phyloP scores from a whole-genome alignment of 805 yeast species.

The Candida railenensis region DNA sequence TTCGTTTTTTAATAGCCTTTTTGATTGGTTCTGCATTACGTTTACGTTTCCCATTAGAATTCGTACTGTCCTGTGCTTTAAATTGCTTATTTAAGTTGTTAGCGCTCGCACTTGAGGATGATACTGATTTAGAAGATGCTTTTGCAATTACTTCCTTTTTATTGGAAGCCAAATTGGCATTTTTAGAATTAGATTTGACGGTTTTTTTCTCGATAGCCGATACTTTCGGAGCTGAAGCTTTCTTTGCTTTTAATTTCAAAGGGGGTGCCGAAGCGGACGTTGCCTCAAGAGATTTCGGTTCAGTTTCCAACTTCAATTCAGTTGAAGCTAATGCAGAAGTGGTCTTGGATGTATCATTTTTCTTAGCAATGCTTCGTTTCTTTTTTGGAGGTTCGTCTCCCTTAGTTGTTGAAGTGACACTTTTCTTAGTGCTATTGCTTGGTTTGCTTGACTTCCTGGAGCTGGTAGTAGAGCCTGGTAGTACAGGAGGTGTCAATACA shows the following conservation, averaged over 20 bases:
- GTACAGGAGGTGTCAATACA: background rate
- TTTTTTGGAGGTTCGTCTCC: conserved; percentile 3
- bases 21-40: conserved; percentile 6
- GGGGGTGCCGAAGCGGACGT: background rate
- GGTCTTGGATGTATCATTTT: no score
- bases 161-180: background rate
- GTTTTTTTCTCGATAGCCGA: background rate
- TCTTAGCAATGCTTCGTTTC: conserved; percentile 2
- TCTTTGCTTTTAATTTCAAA: background rate
- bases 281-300: background rate
- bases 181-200: background rate
- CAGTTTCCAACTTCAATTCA: background rate
- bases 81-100: background rate
- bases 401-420: background rate
- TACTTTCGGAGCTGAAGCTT: background rate
- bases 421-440: background rate
- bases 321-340: background rate
- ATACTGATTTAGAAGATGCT: conserved; percentile 5
- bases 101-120: background rate
- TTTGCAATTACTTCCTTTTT: background rate
- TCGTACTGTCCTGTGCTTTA: background rate
- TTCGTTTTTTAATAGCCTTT: conserved; percentile 8
- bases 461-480: background rate
- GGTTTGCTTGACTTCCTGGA: conserved; percentile 1
- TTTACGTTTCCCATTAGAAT: background rate